Evolutionary conservation across 2,329 filamentous ascomycete genomes (phyloP), one percentile per base, ranked within the genome.

Genomic region (Nannizziopsis barbatae): DNA sequence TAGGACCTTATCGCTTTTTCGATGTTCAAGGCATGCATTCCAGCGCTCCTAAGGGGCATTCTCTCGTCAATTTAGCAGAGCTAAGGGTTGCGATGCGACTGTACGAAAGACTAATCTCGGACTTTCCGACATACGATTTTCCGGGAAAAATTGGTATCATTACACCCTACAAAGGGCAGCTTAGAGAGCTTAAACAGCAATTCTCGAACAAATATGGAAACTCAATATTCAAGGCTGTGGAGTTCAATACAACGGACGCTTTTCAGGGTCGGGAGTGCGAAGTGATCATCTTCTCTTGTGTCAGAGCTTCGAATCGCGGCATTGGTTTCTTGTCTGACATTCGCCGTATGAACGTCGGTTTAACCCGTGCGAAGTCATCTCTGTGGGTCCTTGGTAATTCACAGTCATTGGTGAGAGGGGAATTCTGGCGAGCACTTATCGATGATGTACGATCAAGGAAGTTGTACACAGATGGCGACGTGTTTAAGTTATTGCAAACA

Each of bases 261-360:
- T 98, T 95, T 65, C 88, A 98, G 65, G 92, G 92, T 53, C 81
- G 93, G 56, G 92, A 98, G 67, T 92, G 88, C 60, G 92, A 98
- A 62, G 83, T 98, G 54, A 96, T 98, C 65, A 96, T 98, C 55
- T 98, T 98, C 71, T 96, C 92, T 36, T 98, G 93, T 65, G 92
- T 98, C 52, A 83, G 92, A 70, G 90, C 92, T 17, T 90, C 84
- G 27, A 79, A 86, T n/a, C 85, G 83, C 6, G 88, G 90, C 59
- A 95, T 98, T 61, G 92, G 92, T 75, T 98, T 98, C 79, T 83
- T 98, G 77, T 85, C 86, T 47, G 92, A 98, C 64, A 95, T 98
- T 61, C 81, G 92, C 51, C 90, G 92, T 75, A 96, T 98, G 93
- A 98, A 98, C 66, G 92, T 98, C 60, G 92, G 92, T 70, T 74